A percentile compares a stretch with the other conserved stretches of the same genome.
phyloP scores from a whole-genome alignment of 1,284 basidiomycete species.

The Puccinia triticina region DNA sequence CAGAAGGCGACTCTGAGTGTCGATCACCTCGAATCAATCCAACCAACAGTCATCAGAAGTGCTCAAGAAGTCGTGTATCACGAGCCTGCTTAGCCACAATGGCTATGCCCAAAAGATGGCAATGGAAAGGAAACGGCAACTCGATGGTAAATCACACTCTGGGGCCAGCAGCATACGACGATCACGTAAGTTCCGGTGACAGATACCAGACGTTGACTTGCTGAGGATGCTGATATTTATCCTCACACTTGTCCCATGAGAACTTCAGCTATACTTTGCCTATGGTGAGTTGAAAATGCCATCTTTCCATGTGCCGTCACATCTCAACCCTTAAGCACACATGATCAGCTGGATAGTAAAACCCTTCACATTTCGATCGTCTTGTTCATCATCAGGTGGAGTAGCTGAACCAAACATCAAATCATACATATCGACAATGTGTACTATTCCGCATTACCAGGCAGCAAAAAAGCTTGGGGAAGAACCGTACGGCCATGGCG shows the following conservation, averaged over 20 bases:
- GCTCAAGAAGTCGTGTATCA: not conserved
- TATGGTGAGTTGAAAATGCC: conserved; percentile 24
- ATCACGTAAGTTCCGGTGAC: conserved; percentile 33
- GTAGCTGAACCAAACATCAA: conserved; percentile 69
- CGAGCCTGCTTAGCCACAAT: conserved; percentile 44
- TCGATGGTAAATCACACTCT: conserved; percentile 43
- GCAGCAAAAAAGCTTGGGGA: conserved; percentile 18
- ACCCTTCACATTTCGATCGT: not conserved
- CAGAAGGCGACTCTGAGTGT: not conserved
- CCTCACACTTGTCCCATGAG: too few species aligned
- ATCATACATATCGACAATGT: conserved; percentile 71
- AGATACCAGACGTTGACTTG: not conserved
- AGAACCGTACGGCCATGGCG: conserved; percentile 39
- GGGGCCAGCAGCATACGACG: conserved; percentile 48
- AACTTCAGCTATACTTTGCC: conserved; percentile 36
- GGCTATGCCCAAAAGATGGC: conserved; percentile 50
- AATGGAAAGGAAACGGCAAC: conserved; percentile 31
- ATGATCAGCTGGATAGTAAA: not conserved
- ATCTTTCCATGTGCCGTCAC: conserved; percentile 62
- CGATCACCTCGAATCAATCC: not conserved
- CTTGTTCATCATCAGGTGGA: conserved; percentile 63
- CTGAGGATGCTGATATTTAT: not conserved
- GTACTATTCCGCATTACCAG: conserved; percentile 63
- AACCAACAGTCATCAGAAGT: not conserved
- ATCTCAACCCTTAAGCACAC: not conserved